Conservation (phyloP, 768 basidiomycete species). For the Xanthoconium purpureum region DNA sequence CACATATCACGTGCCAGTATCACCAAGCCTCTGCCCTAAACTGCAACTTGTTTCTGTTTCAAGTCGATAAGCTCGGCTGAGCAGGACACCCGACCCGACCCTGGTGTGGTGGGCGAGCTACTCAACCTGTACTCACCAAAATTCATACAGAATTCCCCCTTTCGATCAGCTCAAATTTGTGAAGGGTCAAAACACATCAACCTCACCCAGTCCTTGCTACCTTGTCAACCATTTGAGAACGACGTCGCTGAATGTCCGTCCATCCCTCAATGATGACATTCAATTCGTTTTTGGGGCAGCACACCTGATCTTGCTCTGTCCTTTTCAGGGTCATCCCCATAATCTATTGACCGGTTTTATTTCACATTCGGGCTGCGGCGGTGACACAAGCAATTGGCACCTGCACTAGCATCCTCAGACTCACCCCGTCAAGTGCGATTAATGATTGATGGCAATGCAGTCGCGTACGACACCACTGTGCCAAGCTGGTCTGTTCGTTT, state of each 20-base stretch:
- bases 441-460: conserved; percentile 4
- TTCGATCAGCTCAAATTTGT: background rate
- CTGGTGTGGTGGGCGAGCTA: too few relatives aligned
- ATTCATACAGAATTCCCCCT: too few relatives aligned
- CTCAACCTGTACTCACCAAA: too few relatives aligned
- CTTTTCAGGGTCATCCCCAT: too few relatives aligned
- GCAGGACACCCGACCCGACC: too few relatives aligned
- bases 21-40: too few relatives aligned
- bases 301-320: background rate
- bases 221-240: too few relatives aligned
- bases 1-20: conserved; percentile 6
- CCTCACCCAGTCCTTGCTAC: background rate
- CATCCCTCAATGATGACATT: background rate
- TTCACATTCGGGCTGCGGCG: background rate
- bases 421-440: background rate
- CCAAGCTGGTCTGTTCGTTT: background rate
- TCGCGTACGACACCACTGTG: background rate
- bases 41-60: too few relatives aligned
- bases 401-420: background rate
- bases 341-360: background rate
- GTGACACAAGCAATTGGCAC: background rate
- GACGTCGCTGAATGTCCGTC: too few relatives aligned
- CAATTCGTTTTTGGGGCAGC: background rate
- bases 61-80: too few relatives aligned
- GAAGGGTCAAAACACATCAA: background rate